A percentile compares a stretch with the other conserved stretches of the same genome.
These are phyloP conservation scores for Ceratocystis eucalypticola DNA, from an alignment of 2,329 filamentous ascomycete species.

Conservation along the genomic window DNA sequence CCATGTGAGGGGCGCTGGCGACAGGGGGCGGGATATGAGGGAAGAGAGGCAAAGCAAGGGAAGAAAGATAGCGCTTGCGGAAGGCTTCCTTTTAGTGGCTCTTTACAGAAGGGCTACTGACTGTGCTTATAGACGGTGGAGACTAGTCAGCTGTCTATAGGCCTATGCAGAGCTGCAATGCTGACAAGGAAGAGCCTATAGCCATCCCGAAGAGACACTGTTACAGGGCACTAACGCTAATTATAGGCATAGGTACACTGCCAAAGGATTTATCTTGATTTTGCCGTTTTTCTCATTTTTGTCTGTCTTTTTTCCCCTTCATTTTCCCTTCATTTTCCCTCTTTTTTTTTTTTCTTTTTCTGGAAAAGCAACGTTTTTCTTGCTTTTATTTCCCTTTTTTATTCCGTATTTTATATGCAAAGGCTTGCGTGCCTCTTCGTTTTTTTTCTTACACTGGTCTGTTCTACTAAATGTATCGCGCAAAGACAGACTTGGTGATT, in stretches of 20 bases:
- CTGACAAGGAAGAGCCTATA: too few species aligned
- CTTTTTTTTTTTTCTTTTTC: background rate
- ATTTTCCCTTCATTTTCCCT: background rate
- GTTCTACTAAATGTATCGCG: constrained; percentile 1
- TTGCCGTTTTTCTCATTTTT: background rate
- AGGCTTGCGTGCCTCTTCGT: background rate
- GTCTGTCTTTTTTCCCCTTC: background rate
- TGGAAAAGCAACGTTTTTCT: background rate
- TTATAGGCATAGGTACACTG: too few species aligned
- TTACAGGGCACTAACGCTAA: too few species aligned
- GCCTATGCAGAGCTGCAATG: background rate
- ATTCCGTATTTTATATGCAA: background rate
- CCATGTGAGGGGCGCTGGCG: background rate
- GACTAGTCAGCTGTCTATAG: background rate
- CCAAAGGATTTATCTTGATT: background rate
- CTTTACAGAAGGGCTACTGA: background rate
- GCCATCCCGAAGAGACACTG: too few species aligned
- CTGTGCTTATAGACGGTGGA: background rate
- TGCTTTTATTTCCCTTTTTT: background rate
- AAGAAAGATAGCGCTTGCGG: background rate
- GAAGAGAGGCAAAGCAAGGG: background rate
- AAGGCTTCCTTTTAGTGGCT: background rate
- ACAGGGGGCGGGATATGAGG: background rate
- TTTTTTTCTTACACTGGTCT: background rate
- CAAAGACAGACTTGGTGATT: background rate